These are phyloP conservation scores for Lachnellula arida DNA, from an alignment of 2,329 filamentous ascomycete species.

Conservation along the genomic window DNA sequence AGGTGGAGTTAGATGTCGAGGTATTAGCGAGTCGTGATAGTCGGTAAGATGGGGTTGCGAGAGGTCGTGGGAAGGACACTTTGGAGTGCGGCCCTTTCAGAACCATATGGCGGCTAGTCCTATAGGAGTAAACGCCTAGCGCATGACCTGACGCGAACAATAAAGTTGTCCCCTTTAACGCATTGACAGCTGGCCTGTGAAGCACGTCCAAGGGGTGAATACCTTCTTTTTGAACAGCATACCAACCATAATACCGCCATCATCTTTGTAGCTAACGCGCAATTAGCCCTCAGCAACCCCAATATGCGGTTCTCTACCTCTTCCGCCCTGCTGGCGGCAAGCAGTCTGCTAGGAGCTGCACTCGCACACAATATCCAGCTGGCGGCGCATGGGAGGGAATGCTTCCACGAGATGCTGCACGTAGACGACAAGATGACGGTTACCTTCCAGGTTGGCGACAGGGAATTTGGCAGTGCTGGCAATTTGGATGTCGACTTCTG, in stretches of 20 bases:
- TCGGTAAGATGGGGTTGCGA: conserved; percentile 24
- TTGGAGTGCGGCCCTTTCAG: conserved; percentile 12
- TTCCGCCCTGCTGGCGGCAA: conserved; percentile 26
- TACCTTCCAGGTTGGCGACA: conserved; percentile 94
- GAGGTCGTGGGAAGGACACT: conserved; percentile 22
- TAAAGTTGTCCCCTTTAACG: conserved; percentile 6
- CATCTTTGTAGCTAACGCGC: background rate
- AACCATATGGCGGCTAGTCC: conserved; percentile 7
- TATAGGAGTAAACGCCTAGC: conserved; percentile 1
- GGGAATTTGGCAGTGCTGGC: conserved; percentile 90
- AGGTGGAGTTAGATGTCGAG: conserved; percentile 29
- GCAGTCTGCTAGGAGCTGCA: conserved; percentile 46
- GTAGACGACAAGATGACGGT: conserved; percentile 97
- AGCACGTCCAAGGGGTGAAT: background rate
- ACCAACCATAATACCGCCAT: background rate
- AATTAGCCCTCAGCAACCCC: background rate
- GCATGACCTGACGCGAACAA: conserved; percentile 5
- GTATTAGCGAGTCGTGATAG: conserved; percentile 29
- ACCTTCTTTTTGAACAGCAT: background rate
- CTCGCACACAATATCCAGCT: conserved; percentile 94
- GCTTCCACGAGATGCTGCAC: conserved; percentile 93
- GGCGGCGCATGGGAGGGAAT: conserved; percentile 88
- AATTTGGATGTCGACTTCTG: conserved; percentile 98
- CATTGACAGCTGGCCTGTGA: conserved; percentile 3
- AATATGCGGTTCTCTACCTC: conserved; percentile 32